Conservation (phyloP, 148 eudicot genomes). For the Linanthus parryae region DNA sequence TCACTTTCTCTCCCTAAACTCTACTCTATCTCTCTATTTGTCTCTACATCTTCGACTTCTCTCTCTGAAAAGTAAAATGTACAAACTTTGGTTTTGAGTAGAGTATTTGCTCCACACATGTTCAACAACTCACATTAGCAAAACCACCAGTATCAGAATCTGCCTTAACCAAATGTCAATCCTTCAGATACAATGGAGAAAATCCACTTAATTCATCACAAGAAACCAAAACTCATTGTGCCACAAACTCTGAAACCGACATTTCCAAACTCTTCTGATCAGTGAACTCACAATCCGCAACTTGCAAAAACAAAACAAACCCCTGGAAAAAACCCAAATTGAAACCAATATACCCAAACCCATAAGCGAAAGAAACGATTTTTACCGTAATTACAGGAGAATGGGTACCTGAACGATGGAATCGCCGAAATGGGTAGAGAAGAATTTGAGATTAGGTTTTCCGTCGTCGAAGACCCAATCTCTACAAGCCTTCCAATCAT, state of each 20-base stretch:
- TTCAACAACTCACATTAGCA: background rate
- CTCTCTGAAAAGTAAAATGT: too few relatives aligned
- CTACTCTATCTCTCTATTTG: too few relatives aligned
- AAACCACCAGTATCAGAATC: too few relatives aligned
- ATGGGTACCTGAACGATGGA: conserved; percentile 5
- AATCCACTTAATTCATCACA: conserved; percentile 18
- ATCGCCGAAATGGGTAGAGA: background rate
- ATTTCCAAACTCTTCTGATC: conserved; percentile 74
- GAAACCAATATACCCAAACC: too few relatives aligned
- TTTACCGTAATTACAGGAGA: too few relatives aligned
- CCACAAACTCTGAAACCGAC: conserved; percentile 80
- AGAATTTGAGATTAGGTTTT: conserved; percentile 6
- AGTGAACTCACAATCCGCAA: conserved; percentile 77
- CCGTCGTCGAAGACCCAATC: conserved; percentile 44
- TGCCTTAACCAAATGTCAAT: conserved; percentile 99
- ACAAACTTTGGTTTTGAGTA: too few relatives aligned
- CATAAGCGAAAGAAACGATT: too few relatives aligned
- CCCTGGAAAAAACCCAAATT: too few relatives aligned
- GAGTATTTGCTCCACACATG: too few relatives aligned
- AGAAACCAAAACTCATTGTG: conserved; percentile 39
- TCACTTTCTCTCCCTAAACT: too few relatives aligned
- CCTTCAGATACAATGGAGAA: conserved; percentile 73
- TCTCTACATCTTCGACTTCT: too few relatives aligned
- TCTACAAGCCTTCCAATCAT: conserved; percentile 63
- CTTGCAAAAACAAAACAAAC: conserved; percentile 47